Evolutionary conservation across 192 early-diverging fungal genomes (phyloP).

Genomic region (Backusella luteola): DNA sequence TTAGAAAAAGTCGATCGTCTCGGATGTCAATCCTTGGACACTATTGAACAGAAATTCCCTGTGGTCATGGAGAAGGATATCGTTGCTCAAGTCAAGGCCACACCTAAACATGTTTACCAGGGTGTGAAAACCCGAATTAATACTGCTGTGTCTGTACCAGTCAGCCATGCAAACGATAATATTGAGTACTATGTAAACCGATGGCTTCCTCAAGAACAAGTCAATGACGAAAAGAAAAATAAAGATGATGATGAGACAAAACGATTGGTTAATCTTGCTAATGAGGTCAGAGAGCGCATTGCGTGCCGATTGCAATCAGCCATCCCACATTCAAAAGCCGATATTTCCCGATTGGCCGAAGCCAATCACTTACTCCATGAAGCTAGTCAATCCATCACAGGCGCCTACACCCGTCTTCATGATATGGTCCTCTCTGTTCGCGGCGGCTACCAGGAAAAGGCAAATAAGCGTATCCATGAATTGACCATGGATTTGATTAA

Average conservation of each 20-base stretch:
- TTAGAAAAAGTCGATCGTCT: constrained; percentile 56
- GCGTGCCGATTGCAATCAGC: constrained; percentile 11
- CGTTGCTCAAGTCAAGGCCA: constrained; percentile 52
- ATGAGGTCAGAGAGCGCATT: constrained; percentile 23
- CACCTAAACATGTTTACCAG: constrained; percentile 38
- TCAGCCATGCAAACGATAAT: constrained; percentile 49
- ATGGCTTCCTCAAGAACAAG: constrained; percentile 34
- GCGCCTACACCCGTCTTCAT: constrained; percentile 18
- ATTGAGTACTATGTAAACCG: constrained; percentile 43
- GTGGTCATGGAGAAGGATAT: constrained; percentile 59
- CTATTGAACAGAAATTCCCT: constrained; percentile 59
- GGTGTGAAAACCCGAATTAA: constrained; percentile 49
- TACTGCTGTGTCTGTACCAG: constrained; percentile 55
- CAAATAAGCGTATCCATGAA: constrained; percentile 27
- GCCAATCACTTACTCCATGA: constrained; percentile 29
- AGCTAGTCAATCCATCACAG: constrained; percentile 18
- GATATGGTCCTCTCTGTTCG: constrained; percentile 12
- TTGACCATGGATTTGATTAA: constrained; percentile 32
- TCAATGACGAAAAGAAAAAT: constrained; percentile 7
- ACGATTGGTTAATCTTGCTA: constrained; percentile 25
- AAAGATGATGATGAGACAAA: constrained; percentile 28
- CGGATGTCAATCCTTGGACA: constrained; percentile 63
- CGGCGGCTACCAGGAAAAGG: constrained; percentile 12
- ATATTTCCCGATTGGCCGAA: constrained; percentile 24
- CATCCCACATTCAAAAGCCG: constrained; percentile 23